Percentiles rank a stretch among this genome's conserved stretches.
Conservation (phyloP, 139 green algal genomes). For the Tetradesmus lagerheimii region DNA sequence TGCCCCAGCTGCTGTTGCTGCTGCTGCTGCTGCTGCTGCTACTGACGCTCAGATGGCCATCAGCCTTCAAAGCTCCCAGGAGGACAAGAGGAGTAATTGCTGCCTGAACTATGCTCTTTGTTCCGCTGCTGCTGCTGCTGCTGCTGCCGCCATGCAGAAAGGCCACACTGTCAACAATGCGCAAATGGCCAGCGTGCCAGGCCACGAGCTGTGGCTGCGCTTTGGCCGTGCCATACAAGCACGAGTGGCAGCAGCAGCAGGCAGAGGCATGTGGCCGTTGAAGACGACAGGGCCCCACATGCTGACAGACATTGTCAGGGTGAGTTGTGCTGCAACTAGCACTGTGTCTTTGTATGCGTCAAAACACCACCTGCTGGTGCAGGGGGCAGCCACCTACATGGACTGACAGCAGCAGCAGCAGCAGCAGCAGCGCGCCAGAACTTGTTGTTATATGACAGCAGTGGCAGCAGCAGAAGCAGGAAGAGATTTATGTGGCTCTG, state of each 20-base stretch:
- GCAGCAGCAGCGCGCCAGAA: no score
- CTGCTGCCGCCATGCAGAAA: conserved; percentile 44
- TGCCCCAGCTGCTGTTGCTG: no score
- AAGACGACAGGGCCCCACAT: background rate
- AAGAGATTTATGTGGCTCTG: no score
- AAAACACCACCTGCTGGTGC: no score
- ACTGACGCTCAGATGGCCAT: no score
- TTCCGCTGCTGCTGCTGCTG: background rate
- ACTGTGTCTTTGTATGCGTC: background rate
- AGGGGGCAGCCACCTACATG: no score
- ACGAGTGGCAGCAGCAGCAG: conserved; percentile 20
- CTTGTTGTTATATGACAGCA: no score
- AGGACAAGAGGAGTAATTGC: no score
- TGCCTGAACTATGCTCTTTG: no score
- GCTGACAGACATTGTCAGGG: background rate
- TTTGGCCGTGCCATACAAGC: background rate
- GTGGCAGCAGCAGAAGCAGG: no score
- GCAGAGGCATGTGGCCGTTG: background rate
- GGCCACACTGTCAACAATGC: conserved; percentile 60
- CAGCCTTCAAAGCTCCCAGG: no score
- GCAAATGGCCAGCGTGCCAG: conserved; percentile 60
- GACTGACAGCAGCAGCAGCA: background rate
- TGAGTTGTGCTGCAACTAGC: background rate
- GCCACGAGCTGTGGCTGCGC: conserved; percentile 56
- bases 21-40: no score